phyloP scores from a whole-genome alignment of 177 flowering plant species.

The Vitis hybrid region DNA sequence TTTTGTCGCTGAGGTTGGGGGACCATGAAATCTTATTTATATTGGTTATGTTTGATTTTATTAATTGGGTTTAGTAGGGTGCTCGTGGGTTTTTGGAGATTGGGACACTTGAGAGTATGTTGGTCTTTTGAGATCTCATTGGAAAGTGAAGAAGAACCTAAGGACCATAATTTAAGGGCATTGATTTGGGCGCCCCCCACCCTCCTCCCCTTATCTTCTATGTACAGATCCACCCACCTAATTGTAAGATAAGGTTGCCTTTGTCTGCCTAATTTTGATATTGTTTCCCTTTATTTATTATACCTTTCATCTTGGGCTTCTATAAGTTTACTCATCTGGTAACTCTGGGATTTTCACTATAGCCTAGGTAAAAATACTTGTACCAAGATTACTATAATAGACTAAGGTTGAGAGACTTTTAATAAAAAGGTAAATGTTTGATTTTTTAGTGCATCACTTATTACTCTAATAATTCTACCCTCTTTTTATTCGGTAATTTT shows the following conservation, averaged over 20 bases:
- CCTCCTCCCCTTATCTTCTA: neutral
- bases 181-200: constrained; percentile 15
- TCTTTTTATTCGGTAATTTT: too few relatives aligned
- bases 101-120: constrained; percentile 71
- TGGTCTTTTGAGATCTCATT: constrained; percentile 77
- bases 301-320: too few relatives aligned
- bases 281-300: neutral
- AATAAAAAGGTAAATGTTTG: too few relatives aligned
- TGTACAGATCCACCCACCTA: neutral
- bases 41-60: constrained; percentile 17
- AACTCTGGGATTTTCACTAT: too few relatives aligned
- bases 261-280: neutral
- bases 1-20: constrained; percentile 23
- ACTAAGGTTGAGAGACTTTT: too few relatives aligned
- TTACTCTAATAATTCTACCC: too few relatives aligned
- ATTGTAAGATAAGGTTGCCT: constrained; percentile 4
- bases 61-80: constrained; percentile 20
- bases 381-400: too few relatives aligned
- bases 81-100: constrained; percentile 89
- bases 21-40: constrained; percentile 45
- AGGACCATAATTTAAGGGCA: constrained; percentile 16
- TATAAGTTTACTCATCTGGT: too few relatives aligned
- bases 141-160: constrained; percentile 47
- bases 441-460: too few relatives aligned
- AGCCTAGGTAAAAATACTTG: too few relatives aligned